Evolutionary conservation across 139 green algal species (phyloP).

Genomic region (Chloropicon primus): DNA sequence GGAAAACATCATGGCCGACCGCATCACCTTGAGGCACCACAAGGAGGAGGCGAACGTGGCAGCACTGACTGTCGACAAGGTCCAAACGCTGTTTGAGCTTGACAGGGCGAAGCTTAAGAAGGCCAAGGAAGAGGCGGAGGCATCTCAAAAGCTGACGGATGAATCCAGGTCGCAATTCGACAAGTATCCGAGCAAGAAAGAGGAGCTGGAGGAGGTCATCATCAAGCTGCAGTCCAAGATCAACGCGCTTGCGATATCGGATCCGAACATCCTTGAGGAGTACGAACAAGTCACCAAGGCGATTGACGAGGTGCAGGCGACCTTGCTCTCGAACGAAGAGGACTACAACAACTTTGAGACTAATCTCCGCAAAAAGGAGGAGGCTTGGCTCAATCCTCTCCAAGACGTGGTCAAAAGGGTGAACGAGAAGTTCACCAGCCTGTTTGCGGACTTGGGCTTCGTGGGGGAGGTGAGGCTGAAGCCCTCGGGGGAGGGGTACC

Average conservation of each 20-base stretch:
- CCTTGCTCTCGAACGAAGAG: conserved; percentile 14
- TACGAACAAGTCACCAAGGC: conserved; percentile 15
- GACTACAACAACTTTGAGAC: conserved; percentile 9
- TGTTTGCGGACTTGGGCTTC: conserved; percentile 65
- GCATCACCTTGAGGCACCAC: neutral
- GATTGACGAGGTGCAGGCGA: conserved; percentile 18
- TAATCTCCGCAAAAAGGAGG: conserved; percentile 5
- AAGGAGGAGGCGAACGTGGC: neutral
- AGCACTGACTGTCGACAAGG: neutral
- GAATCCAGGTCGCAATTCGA: neutral
- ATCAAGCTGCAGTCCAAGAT: neutral
- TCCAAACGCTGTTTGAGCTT: neutral
- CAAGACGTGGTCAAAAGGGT: conserved; percentile 49
- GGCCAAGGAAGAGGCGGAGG: neutral
- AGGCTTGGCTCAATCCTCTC: conserved; percentile 72
- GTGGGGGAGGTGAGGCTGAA: conserved; percentile 62
- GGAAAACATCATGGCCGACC: neutral
- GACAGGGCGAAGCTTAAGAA: neutral
- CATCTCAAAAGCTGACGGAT: neutral
- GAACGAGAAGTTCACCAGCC: conserved; percentile 53
- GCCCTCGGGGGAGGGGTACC: conserved; percentile 41
- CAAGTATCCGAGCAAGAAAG: conserved; percentile 12
- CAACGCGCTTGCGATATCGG: conserved; percentile 35
- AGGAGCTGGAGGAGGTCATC: conserved; percentile 21
- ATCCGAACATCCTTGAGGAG: conserved; percentile 52